Percentiles rank a stretch among this genome's conserved stretches.
Evolutionary conservation across 2,329 filamentous ascomycete species (phyloP).

Genomic region (Ophiostoma tasmaniense): DNA sequence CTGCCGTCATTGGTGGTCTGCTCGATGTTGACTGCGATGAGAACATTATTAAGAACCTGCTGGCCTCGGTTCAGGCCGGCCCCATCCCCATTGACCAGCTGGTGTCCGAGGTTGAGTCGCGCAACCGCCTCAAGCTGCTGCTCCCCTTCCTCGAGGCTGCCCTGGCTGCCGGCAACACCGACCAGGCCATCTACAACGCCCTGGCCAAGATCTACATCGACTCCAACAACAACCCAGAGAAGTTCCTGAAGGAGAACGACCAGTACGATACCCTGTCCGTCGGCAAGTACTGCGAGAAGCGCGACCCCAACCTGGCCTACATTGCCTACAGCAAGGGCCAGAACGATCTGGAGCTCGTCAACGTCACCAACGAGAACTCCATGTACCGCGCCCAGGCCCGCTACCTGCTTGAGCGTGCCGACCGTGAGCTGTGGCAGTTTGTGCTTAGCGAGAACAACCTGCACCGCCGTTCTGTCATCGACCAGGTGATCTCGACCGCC

Average conservation of each 20-base stretch:
- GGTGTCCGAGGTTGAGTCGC: conserved; percentile 86
- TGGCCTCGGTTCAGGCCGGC: conserved; percentile 73
- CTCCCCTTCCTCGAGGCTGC: conserved; percentile 94
- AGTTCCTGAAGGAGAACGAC: conserved; percentile 95
- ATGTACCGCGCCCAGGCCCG: conserved; percentile 99
- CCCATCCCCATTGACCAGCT: conserved; percentile 91
- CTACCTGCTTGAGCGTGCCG: conserved; percentile 84
- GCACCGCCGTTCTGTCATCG: conserved; percentile 84
- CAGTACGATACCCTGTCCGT: conserved; percentile 87
- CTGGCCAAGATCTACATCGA: conserved; percentile 99
- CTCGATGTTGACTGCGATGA: conserved; percentile 97
- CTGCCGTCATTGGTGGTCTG: conserved; percentile 84
- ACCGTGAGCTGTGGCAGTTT: conserved; percentile 86
- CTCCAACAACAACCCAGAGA: conserved; percentile 95
- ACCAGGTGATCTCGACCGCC: conserved; percentile 92
- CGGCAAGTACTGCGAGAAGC: conserved; percentile 98
- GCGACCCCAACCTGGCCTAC: conserved; percentile 89
- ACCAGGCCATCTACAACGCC: conserved; percentile 94
- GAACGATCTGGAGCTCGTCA: conserved; percentile 94
- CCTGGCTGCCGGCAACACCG: conserved; percentile 80
- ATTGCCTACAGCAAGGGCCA: conserved; percentile 95
- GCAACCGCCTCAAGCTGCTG: conserved; percentile 91
- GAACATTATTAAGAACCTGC: conserved; percentile 84
- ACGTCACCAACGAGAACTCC: conserved; percentile 97
- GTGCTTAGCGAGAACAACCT: conserved; percentile 94